Evolutionary conservation across 768 basidiomycete genomes (phyloP), one percentile per base, ranked within the genome.

Genomic region (Cyclocybe cylindracea): DNA sequence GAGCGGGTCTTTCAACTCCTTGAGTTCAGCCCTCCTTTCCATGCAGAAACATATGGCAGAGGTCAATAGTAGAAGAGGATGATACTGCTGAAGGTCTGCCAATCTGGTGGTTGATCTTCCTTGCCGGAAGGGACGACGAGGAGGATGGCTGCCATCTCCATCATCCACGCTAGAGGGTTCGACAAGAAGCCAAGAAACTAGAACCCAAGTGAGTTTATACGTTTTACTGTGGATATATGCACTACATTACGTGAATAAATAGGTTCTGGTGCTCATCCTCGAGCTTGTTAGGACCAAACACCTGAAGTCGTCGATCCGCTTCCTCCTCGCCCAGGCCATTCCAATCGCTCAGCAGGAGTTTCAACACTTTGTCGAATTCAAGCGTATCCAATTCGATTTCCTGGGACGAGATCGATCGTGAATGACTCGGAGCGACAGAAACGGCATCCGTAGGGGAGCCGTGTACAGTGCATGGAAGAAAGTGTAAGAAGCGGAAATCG

Each of bases 81-180:
- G 76, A 98, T 98, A 82, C 96, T 96, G 74, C 90, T 82, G 74
- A 98, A 98, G 76, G 98, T 95, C 69, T 91, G 77, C 96, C 96
- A 98, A 65, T 98, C 94, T n/a, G 96, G 96, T 34, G 95, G 83
- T 47, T 77, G 75, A 45, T 78, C 74, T 60, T 86, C 85, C 71
- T 96, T 95, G 72, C 98, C 98, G 46, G 96, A 97, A 31, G 98
- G 85, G 33, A 84, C 94, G 66, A 98, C 98, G 38, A 95, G 94
- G 59, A 94, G 92, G 36, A 94, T 78, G 7, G 92, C 91, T 29
- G 94, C 94, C 55, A 87, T 93, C 73, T 98, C 96, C 96, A 98
- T 98, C 72, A 98, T 96, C 96, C 96, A 98, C 18, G 96, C 98
- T 8, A 98, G 79, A 39, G 96, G 96, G 74, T 98, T 98, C 96